Evolutionary conservation across 495 filamentous ascomycete genomes (phyloP).

Genomic region (Chaetomium fimeti): DNA sequence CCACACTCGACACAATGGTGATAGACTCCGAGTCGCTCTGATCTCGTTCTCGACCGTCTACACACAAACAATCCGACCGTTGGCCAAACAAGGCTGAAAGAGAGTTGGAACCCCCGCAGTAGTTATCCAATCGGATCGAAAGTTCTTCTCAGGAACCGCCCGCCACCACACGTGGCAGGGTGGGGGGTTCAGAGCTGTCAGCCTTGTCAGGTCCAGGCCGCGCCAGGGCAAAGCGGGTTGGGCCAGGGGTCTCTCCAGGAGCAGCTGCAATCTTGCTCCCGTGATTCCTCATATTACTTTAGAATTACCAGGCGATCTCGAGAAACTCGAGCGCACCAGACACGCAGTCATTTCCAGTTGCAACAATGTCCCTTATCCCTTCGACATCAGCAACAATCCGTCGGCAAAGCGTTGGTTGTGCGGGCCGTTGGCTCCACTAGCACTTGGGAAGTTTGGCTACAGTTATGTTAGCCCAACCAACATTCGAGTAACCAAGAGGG

Average conservation of each 20-base stretch:
- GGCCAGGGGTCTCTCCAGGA: slow-evolving; percentile 2
- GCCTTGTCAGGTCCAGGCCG: slow-evolving; percentile 16
- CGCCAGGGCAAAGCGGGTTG: too few species aligned
- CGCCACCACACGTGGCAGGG: slow-evolving; percentile 3
- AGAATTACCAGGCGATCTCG: too few species aligned
- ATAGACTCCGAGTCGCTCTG: background rate
- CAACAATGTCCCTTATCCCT: too few species aligned
- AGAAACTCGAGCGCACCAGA: too few species aligned
- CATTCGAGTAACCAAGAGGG: too few species aligned
- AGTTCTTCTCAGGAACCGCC: background rate
- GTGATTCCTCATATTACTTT: too few species aligned
- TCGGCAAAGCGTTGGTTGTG: too few species aligned
- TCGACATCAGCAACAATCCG: too few species aligned
- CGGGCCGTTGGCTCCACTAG: too few species aligned
- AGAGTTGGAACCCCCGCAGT: background rate
- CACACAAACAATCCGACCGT: background rate
- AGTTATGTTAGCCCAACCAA: too few species aligned
- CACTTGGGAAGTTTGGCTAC: too few species aligned
- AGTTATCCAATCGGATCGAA: slow-evolving; percentile 5
- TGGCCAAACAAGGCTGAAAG: slow-evolving; percentile 14
- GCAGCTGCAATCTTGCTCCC: background rate
- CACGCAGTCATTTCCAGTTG: too few species aligned
- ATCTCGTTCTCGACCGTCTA: background rate
- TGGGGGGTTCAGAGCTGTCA: background rate
- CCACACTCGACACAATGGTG: background rate